These are phyloP conservation scores for Panicum virgatum DNA, from an alignment of 202 grass and related monocot genomes.

Conservation along the genomic window DNA sequence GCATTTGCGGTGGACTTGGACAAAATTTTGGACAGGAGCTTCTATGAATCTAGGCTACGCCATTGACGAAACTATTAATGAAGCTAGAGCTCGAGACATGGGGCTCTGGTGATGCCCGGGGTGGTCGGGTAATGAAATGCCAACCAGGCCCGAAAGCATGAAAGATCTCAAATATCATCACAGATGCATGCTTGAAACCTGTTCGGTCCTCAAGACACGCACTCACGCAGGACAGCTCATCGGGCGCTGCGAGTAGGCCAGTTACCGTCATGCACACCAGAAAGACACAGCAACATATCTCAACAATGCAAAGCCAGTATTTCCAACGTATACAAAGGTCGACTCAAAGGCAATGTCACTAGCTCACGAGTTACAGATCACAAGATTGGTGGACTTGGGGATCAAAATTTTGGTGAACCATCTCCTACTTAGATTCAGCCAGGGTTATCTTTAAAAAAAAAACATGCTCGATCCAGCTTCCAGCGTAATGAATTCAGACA, in stretches of 20 bases:
- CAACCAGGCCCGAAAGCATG: not conserved
- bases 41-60: not conserved
- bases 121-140: no score
- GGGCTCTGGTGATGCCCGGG: not conserved
- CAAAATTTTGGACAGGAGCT: not conserved
- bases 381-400: not conserved
- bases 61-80: no score
- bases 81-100: not conserved
- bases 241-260: not conserved
- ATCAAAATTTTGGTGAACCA: not conserved
- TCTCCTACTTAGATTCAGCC: not conserved
- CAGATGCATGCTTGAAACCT: not conserved
- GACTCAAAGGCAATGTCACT: not conserved
- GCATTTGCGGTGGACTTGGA: not conserved
- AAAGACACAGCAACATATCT: not conserved
- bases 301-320: not conserved
- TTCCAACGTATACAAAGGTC: not conserved
- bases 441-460: not conserved
- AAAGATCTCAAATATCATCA: not conserved
- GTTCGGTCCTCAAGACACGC: not conserved
- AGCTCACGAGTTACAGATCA: not conserved
- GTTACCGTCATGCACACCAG: not conserved
- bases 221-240: not conserved
- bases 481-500: not conserved
- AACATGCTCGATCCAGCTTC: not conserved